A percentile compares a stretch with the other conserved stretches of the same genome.
Evolutionary conservation across 306 rosid species (phyloP).

Genomic region (Gleditsia sinensis): DNA sequence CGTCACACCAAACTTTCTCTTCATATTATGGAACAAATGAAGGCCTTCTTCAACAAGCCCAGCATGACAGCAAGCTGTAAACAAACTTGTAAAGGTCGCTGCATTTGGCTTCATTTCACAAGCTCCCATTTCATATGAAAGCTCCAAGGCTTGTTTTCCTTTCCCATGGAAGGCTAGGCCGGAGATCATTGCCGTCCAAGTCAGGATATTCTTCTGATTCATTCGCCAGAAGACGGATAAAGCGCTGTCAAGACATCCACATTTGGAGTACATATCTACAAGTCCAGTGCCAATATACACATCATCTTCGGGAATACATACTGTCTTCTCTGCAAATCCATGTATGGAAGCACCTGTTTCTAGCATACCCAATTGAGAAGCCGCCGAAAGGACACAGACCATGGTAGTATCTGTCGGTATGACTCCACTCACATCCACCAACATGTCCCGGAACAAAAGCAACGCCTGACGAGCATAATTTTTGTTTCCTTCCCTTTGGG

Average conservation of each 20-base stretch:
- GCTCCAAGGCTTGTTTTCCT: conserved; percentile 60
- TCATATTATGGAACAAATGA: conserved; percentile 51
- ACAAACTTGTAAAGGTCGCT: conserved; percentile 45
- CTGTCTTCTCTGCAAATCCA: conserved; percentile 59
- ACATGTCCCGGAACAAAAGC: conserved; percentile 60
- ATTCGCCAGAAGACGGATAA: conserved; percentile 51
- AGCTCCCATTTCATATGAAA: conserved; percentile 61
- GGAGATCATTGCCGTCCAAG: conserved; percentile 78
- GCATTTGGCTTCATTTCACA: conserved; percentile 63
- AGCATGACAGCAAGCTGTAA: conserved; percentile 72
- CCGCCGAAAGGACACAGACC: conserved; percentile 66
- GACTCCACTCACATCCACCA: conserved; percentile 51
- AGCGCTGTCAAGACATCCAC: conserved; percentile 68
- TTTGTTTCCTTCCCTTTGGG: conserved; percentile 41
- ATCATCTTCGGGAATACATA: conserved; percentile 57
- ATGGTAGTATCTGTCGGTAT: conserved; percentile 70
- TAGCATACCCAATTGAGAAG: conserved; percentile 63
- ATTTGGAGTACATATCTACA: conserved; percentile 85
- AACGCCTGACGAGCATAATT: conserved; percentile 47
- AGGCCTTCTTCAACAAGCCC: conserved; percentile 68
- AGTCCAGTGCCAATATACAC: conserved; percentile 79
- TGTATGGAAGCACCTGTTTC: conserved; percentile 70
- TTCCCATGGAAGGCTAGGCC: conserved; percentile 83
- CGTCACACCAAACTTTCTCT: conserved; percentile 44
- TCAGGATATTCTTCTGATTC: conserved; percentile 62